Base-by-base conservation (phyloP, 495 filamentous ascomycete species). In the Tuber melanosporum region DNA sequence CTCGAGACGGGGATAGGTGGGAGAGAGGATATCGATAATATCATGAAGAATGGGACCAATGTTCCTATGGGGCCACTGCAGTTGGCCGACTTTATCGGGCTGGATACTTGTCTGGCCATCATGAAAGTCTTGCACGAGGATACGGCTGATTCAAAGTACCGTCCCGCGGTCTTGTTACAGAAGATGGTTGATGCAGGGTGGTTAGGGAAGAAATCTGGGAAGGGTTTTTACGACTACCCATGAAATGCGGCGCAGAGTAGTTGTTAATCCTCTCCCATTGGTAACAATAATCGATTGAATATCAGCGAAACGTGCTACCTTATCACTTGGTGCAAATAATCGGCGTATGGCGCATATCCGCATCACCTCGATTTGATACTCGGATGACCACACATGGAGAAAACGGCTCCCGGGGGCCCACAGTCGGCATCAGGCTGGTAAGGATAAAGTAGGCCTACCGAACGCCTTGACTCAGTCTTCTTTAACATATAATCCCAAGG, bases 21-120 rank as follows among this genome's bases (percentile, higher is more conserved):
- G 74, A 91, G 91, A 74, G 93, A 98, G 75, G 91, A 94, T 79
- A 98, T 99, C 76, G 95, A 99, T 83, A 91, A 87, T 76, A 98
- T 97, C 81, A 99, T 99, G 95, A 98, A 97, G 89, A 97, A 97
- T 79, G 95, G 95, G 45, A 98, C 95, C 26, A 97, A 97, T 84
- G 95, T 98, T 71, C 95, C 96, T 14, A 99, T 99, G 95, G 95
- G 95, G 3, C 95, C 95, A 26, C 85, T 99, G 78, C 90, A 93
- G 81, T 85, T 99, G 83, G 95, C 95, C 10, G 95, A 99, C 85
- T 98, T 99, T 83, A 98, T 99, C 79, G 95, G 95, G 19, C 87
- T 99, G 36, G 95, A 99, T 84, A 99, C 95, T 0, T 99, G 95
- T 83, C 86, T 98, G 73, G 91, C 93, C 72, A 98, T 99, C 81